Percentiles rank a stretch among this genome's conserved stretches.
phyloP scores from a whole-genome alignment of 2,329 filamentous ascomycete genomes.

The Talaromyces amestolkiae region DNA sequence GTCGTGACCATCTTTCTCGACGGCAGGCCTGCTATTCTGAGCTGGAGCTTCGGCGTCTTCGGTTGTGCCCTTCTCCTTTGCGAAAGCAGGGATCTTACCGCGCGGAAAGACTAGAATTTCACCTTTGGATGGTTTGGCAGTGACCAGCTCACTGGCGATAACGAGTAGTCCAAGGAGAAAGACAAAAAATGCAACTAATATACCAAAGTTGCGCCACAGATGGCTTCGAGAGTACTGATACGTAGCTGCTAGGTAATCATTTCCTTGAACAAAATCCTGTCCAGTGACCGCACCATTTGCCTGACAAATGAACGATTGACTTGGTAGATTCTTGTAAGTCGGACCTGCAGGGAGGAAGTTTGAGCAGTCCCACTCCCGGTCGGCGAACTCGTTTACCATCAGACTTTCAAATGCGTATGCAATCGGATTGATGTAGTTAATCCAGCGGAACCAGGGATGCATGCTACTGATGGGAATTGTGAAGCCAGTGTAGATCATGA shows the following conservation, averaged over 20 bases:
- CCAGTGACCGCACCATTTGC: slow-evolving; percentile 60
- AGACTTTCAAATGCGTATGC: slow-evolving; percentile 77
- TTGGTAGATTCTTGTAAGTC: slow-evolving; percentile 36
- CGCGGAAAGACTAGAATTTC: slow-evolving; percentile 73
- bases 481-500: slow-evolving; percentile 53
- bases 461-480: slow-evolving; percentile 56
- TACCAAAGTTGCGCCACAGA: slow-evolving; percentile 70
- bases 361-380: slow-evolving; percentile 57
- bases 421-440: slow-evolving; percentile 77
- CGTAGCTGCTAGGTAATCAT: slow-evolving; percentile 54
- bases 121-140: slow-evolving; percentile 70
- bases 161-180: slow-evolving; percentile 65
- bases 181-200: slow-evolving; percentile 62
- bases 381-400: slow-evolving; percentile 79
- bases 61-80: slow-evolving; percentile 25
- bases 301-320: slow-evolving; percentile 54
- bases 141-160: slow-evolving; percentile 59
- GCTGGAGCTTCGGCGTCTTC: slow-evolving; percentile 23
- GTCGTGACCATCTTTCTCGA: slow-evolving; percentile 23
- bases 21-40: slow-evolving; percentile 31
- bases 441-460: slow-evolving; percentile 78
- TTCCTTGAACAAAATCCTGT: slow-evolving; percentile 53
- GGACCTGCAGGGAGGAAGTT: slow-evolving; percentile 21
- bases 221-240: slow-evolving; percentile 60
- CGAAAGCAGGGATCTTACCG: slow-evolving; percentile 53